phyloP scores from a whole-genome alignment of 371 early-diverging fungal genomes.

The Fennellomyces sp. region DNA sequence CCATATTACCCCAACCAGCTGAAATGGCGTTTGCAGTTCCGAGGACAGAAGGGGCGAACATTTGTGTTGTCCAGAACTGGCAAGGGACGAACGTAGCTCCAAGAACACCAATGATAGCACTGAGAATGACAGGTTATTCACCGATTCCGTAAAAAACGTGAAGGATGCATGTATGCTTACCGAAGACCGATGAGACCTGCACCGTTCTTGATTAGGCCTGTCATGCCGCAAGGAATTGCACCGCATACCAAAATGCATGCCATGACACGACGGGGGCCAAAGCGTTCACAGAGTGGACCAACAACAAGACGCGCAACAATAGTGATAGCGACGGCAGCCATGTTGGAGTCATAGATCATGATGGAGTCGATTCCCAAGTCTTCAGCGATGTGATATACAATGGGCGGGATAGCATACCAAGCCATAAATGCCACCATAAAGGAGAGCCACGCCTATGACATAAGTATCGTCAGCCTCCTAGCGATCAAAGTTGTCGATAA shows the following conservation, averaged over 20 bases:
- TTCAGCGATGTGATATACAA: slow-evolving; percentile 32
- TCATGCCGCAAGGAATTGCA: slow-evolving; percentile 48
- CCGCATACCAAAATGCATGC: slow-evolving; percentile 48
- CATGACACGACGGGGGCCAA: slow-evolving; percentile 60
- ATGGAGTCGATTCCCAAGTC: slow-evolving; percentile 17
- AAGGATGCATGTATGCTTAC: not conserved
- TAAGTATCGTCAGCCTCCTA: not conserved
- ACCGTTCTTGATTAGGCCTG: slow-evolving; percentile 41
- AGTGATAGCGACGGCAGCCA: slow-evolving; percentile 40
- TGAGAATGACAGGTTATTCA: not conserved
- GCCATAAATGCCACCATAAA: slow-evolving; percentile 43
- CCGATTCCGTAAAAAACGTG: not conserved
- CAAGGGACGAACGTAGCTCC: slow-evolving; percentile 73
- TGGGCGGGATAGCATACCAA: slow-evolving; percentile 67
- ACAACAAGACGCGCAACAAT: slow-evolving; percentile 43
- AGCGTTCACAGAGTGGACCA: slow-evolving; percentile 56
- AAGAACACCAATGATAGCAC: slow-evolving; percentile 55
- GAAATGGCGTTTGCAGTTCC: slow-evolving; percentile 68
- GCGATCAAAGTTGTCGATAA: not conserved
- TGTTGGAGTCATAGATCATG: slow-evolving; percentile 30
- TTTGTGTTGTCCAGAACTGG: slow-evolving; percentile 66
- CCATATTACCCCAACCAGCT: slow-evolving; percentile 74
- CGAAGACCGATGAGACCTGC: slow-evolving; percentile 45
- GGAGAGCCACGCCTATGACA: slow-evolving; percentile 33
- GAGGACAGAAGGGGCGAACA: slow-evolving; percentile 56